phyloP scores from a whole-genome alignment of 352 stramenopile species.

The Hyaloperonospora brassicae region DNA sequence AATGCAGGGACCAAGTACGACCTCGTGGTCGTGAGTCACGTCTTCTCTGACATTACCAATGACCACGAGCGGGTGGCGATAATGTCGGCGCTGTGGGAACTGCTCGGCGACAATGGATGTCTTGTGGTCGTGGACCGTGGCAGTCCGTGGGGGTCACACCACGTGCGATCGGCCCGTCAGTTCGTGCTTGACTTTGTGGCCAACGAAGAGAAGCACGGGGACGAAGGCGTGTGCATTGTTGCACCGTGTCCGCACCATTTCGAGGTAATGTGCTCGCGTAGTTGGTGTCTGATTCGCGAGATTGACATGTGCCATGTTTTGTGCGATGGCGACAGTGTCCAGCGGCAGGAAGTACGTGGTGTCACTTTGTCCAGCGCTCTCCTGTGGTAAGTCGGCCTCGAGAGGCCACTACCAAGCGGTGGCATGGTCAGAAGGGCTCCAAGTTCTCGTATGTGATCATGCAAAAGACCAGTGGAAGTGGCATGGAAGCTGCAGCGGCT shows the following conservation, averaged over 20 bases:
- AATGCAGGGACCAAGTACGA: conserved; percentile 57
- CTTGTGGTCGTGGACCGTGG: conserved; percentile 72
- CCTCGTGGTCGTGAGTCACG: conserved; percentile 64
- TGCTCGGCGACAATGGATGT: conserved; percentile 64
- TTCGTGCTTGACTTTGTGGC: conserved; percentile 74
- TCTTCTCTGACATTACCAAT: conserved; percentile 76
- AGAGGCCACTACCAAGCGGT: conserved; percentile 69
- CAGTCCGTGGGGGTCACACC: conserved; percentile 76
- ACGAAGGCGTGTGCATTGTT: conserved; percentile 41
- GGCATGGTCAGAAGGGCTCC: conserved; percentile 75
- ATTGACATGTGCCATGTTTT: neutral
- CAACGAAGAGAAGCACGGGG: conserved; percentile 16
- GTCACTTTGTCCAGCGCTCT: conserved; percentile 80
- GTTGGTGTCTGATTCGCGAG: no score
- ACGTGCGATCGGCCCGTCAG: conserved; percentile 78
- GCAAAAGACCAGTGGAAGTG: conserved; percentile 44
- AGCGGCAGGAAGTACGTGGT: conserved; percentile 65
- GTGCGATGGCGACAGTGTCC: conserved; percentile 38
- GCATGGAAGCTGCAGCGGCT: conserved; percentile 17
- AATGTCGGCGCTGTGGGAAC: conserved; percentile 69
- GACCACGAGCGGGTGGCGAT: conserved; percentile 77
- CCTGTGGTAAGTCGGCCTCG: conserved; percentile 65
- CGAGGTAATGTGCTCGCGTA: conserved; percentile 28
- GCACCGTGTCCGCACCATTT: conserved; percentile 68
- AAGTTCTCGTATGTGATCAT: conserved; percentile 84